Percentiles rank a stretch among this genome's conserved stretches.
Evolutionary conservation across 2,329 filamentous ascomycete species (phyloP).

Genomic region (Dichotomopilus funicola): DNA sequence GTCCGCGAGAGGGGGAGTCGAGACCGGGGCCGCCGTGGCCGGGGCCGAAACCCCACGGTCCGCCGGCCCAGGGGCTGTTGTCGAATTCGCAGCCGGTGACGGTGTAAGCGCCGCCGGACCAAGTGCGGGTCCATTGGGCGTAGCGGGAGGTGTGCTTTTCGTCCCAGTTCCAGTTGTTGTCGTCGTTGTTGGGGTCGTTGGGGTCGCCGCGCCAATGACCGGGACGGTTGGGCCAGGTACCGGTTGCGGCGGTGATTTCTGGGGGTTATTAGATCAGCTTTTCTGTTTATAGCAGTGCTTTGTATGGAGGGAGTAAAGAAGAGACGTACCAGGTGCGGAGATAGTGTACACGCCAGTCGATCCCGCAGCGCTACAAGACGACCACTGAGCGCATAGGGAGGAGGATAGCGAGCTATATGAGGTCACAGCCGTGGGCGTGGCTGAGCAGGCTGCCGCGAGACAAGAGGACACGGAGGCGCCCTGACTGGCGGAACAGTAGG

Average conservation of each 20-base stretch:
- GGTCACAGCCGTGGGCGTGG: slow-evolving; percentile 26
- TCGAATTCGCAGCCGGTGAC: slow-evolving; percentile 38
- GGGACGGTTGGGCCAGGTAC: neutral
- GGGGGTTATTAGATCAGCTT: neutral
- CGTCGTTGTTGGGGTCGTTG: neutral
- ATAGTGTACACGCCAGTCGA: slow-evolving; percentile 36
- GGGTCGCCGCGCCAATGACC: slow-evolving; percentile 6
- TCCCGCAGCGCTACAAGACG: slow-evolving; percentile 34
- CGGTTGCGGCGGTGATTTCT: slow-evolving; percentile 15
- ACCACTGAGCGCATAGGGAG: slow-evolving; percentile 36
- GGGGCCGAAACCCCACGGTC: slow-evolving; percentile 32
- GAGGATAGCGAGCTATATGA: slow-evolving; percentile 33
- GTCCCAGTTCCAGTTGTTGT: slow-evolving; percentile 5
- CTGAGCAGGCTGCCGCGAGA: slow-evolving; percentile 27
- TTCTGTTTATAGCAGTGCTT: neutral
- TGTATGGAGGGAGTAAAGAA: neutral
- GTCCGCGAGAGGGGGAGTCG: slow-evolving; percentile 16
- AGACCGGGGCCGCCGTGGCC: slow-evolving; percentile 23
- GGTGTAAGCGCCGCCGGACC: slow-evolving; percentile 34
- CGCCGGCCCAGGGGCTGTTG: slow-evolving; percentile 36
- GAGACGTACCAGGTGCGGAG: slow-evolving; percentile 25
- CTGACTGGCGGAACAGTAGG: slow-evolving; percentile 26
- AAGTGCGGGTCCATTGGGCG: slow-evolving; percentile 27
- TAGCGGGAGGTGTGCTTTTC: neutral
- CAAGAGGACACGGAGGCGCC: slow-evolving; percentile 24